Evolutionary conservation across 768 basidiomycete species (phyloP), one percentile per base, ranked within the genome.

Genomic region (Multifurca ochricompacta): DNA sequence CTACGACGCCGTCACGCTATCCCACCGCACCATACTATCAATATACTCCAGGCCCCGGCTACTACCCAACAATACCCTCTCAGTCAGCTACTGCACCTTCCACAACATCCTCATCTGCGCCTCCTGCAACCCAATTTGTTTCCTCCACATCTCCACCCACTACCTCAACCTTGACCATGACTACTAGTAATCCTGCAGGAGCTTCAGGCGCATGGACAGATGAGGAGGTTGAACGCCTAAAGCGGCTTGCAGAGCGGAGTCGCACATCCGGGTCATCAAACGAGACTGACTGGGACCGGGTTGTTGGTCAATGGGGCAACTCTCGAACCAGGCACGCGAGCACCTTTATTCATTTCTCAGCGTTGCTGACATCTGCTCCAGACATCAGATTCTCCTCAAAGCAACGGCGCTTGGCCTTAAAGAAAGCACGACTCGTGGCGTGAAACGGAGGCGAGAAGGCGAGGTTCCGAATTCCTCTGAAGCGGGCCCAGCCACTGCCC

Each of bases 351-450:
- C 6, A 14, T n/a, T 9, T 10, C 18, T 11, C 27, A 32, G 1
- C 8, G 16, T 8, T 25, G 10, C 16, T 35, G 13, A 41, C 13
- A 6, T 41, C 9, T 37, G 42, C 55, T 52, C 6, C 53, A 91
- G 88, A 64, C 87, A 89, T 62, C 88, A 91, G 66, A 89, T 91
- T 51, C 70, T 90, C 31, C 79, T 89, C 56, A 90, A 88, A 68
- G 89, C 87, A 2, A 91, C 85, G 1, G 71, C 76, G n/a, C 67
- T 91, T 16, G 84, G 85, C 9, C 71, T 91, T 44, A 90, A 90
- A 67, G 85, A 85, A 61, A 87, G 83, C 59, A 80, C 85, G 16
- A 76, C 76, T 1, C 69, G 83, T 39, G 82, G 77, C 6, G 72
- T 73, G 28, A 87, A 87, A 62, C 77, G 85, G 40, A 74, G 78